Evolutionary conservation across 257 asterid species (phyloP).

Genomic region (Fraxinus americana): DNA sequence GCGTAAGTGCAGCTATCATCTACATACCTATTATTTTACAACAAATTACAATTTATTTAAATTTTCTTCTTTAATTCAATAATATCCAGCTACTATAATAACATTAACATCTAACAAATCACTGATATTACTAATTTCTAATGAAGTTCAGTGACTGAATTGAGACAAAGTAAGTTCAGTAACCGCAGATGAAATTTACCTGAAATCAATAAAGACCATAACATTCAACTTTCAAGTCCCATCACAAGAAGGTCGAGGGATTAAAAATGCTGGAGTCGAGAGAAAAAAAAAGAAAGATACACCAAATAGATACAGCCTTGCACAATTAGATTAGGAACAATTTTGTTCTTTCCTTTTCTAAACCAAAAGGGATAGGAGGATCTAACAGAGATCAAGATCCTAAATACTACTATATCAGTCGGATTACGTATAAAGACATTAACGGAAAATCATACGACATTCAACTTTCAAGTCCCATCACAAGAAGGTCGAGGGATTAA

Average conservation of each 20-base stretch:
- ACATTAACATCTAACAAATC: too few relatives aligned
- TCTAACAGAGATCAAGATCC: conserved; percentile 33
- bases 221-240: neutral
- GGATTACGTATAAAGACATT: conserved; percentile 13
- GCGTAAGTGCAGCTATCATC: too few relatives aligned
- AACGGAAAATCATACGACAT: neutral
- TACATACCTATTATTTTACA: too few relatives aligned
- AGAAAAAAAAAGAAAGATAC: neutral
- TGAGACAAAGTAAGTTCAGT: too few relatives aligned
- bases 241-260: neutral
- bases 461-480: neutral
- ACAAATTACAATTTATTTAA: too few relatives aligned
- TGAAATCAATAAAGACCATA: neutral
- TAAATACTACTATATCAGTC: conserved; percentile 20
- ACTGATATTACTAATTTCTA: too few relatives aligned
- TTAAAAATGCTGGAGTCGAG: too few relatives aligned
- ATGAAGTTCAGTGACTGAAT: too few relatives aligned
- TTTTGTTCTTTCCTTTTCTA: neutral
- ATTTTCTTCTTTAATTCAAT: too few relatives aligned
- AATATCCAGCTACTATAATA: too few relatives aligned
- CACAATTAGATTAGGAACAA: conserved; percentile 20
- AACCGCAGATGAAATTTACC: too few relatives aligned
- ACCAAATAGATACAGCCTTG: neutral
- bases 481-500: neutral
- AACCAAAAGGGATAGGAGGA: conserved; percentile 13